These are phyloP conservation scores for Fagus sylvatica DNA, from an alignment of 306 rosid genomes.

Conservation along the genomic window DNA sequence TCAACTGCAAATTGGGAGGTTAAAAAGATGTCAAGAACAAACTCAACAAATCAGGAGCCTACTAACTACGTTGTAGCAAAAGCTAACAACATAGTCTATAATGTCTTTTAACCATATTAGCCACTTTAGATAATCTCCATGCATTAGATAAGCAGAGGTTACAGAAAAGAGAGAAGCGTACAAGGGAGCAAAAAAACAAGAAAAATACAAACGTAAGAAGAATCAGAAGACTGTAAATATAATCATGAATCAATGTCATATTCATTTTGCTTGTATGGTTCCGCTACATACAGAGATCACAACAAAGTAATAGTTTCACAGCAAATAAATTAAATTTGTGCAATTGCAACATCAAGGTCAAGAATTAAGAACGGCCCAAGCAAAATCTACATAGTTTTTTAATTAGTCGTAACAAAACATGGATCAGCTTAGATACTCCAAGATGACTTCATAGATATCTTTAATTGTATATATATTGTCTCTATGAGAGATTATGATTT, in stretches of 20 bases:
- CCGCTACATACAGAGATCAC: neutral
- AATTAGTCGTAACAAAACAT: neutral
- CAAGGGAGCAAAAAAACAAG: neutral
- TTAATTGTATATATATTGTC: neutral
- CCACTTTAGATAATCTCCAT: neutral
- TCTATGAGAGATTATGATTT: neutral
- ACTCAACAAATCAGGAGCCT: conserved; percentile 20
- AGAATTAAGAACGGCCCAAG: neutral
- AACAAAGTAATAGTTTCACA: neutral
- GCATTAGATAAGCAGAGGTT: neutral
- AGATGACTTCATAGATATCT: conserved; percentile 4
- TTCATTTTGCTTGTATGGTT: neutral
- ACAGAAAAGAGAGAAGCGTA: neutral
- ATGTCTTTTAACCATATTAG: neutral
- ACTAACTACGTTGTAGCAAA: conserved; percentile 9
- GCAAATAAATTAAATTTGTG: neutral
- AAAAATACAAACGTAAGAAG: neutral
- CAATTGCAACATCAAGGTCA: neutral
- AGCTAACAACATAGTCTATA: neutral
- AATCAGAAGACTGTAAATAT: neutral
- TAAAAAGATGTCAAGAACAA: conserved; percentile 26
- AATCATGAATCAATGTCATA: neutral
- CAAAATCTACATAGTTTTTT: neutral
- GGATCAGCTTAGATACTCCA: neutral
- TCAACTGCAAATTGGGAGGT: conserved; percentile 33